Conservation (phyloP, 768 basidiomycete species). For the Flagelloscypha sp. region DNA sequence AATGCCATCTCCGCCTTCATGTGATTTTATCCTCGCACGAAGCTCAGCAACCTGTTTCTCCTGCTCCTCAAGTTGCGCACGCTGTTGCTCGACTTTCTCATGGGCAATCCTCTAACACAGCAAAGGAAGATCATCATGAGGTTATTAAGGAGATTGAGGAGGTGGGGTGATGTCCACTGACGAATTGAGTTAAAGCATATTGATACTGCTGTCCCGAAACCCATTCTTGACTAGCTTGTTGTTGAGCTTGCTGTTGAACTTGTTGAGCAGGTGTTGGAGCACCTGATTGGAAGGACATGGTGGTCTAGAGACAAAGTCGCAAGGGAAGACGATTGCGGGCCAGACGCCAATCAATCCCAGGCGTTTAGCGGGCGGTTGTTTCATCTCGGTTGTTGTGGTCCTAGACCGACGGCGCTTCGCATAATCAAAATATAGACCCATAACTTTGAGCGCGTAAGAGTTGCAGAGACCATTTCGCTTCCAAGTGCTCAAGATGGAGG, state of each 20-base stretch:
- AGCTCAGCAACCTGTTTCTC: conserved; percentile 74
- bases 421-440: too few relatives aligned
- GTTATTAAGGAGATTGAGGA: not conserved
- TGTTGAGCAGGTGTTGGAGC: too few relatives aligned
- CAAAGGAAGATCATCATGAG: not conserved
- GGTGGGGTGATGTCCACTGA: conserved; percentile 21
- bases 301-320: too few relatives aligned
- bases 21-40: conserved; percentile 57
- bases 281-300: too few relatives aligned
- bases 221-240: conserved; percentile 5
- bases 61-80: conserved; percentile 72
- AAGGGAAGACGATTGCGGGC: too few relatives aligned
- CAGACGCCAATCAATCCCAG: too few relatives aligned
- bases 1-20: conserved; percentile 54
- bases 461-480: too few relatives aligned
- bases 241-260: conserved; percentile 5
- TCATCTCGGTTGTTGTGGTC: too few relatives aligned
- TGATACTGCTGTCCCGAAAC: conserved; percentile 57
- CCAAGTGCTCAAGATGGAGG: too few relatives aligned
- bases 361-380: too few relatives aligned
- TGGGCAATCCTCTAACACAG: conserved; percentile 81
- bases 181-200: conserved; percentile 80
- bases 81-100: conserved; percentile 81
- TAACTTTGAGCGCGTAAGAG: too few relatives aligned
- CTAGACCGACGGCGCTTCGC: too few relatives aligned